Percentiles rank a stretch among this genome's conserved stretches.
These are phyloP conservation scores for Dillenia suffruticosa DNA, from an alignment of 164 flowering plant genomes.

Conservation along the genomic window DNA sequence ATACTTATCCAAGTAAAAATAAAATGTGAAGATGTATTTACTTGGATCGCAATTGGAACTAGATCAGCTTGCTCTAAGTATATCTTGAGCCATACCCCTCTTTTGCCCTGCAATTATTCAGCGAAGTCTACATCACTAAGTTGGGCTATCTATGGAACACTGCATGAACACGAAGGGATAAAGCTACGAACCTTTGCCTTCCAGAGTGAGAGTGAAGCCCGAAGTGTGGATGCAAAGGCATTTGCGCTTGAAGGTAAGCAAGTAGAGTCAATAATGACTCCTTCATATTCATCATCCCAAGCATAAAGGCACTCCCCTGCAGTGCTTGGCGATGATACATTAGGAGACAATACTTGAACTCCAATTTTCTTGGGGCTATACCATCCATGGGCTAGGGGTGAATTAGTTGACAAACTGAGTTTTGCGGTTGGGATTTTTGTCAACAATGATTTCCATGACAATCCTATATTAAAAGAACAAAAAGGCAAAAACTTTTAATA, in stretches of 20 bases:
- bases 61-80: conserved; percentile 43
- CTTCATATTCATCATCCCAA: conserved; percentile 56
- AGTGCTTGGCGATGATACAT: conserved; percentile 21
- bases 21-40: conserved; percentile 3
- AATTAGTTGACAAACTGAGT: background rate
- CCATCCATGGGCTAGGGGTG: conserved; percentile 7
- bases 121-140: too few species aligned
- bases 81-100: conserved; percentile 56
- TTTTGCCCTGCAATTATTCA: conserved; percentile 42
- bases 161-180: background rate
- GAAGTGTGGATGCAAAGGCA: conserved; percentile 42
- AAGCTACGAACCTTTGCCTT: conserved; percentile 33
- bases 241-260: conserved; percentile 42
- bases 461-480: conserved; percentile 8
- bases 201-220: conserved; percentile 46
- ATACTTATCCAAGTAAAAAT: background rate
- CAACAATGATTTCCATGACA: background rate
- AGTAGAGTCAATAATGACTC: conserved; percentile 39
- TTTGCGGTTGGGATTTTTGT: conserved; percentile 1
- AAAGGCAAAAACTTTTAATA: too few species aligned
- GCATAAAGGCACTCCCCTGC: conserved; percentile 34
- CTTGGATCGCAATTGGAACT: conserved; percentile 67
- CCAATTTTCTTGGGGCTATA: conserved; percentile 10
- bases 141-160: background rate
- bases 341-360: conserved; percentile 29